Percentiles rank a stretch among this genome's conserved stretches.
phyloP scores from a whole-genome alignment of 2,329 filamentous ascomycete species.

The Lachnellula subtilissima region DNA sequence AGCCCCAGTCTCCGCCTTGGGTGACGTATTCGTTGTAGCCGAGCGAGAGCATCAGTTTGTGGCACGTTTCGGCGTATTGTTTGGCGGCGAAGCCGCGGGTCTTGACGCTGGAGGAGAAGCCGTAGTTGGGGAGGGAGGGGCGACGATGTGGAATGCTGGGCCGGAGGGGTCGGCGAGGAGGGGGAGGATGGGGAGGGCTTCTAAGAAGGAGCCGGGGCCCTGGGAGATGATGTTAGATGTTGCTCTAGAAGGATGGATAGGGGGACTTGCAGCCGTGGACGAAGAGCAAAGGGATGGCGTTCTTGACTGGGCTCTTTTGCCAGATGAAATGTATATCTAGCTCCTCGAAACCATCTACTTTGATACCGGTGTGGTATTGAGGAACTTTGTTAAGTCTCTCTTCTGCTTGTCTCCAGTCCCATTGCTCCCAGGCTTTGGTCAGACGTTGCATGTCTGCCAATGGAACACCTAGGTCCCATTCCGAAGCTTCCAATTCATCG shows the following conservation, averaged over 20 bases:
- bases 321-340: slow-evolving; percentile 62
- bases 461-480: slow-evolving; percentile 56
- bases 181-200: slow-evolving; percentile 58
- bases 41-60: slow-evolving; percentile 64
- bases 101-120: slow-evolving; percentile 40
- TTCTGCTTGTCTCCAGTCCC: slow-evolving; percentile 59
- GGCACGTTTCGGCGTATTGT: slow-evolving; percentile 59
- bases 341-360: slow-evolving; percentile 53
- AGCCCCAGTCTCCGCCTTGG: slow-evolving; percentile 70
- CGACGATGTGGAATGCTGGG: slow-evolving; percentile 51
- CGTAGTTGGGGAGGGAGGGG: slow-evolving; percentile 51
- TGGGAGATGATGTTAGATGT: slow-evolving; percentile 16
- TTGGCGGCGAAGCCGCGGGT: slow-evolving; percentile 52
- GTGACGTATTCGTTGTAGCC: slow-evolving; percentile 59
- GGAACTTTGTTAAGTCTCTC: slow-evolving; percentile 51
- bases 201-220: slow-evolving; percentile 64
- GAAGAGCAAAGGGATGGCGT: slow-evolving; percentile 56
- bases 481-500: slow-evolving; percentile 47
- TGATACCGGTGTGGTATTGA: slow-evolving; percentile 51
- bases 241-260: neutral
- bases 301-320: slow-evolving; percentile 43
- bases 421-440: slow-evolving; percentile 51
- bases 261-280: slow-evolving; percentile 48
- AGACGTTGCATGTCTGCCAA: slow-evolving; percentile 56
- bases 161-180: slow-evolving; percentile 36